Base-by-base conservation (phyloP, 2,329 filamentous ascomycete species). In the Xylaria sp. region DNA sequence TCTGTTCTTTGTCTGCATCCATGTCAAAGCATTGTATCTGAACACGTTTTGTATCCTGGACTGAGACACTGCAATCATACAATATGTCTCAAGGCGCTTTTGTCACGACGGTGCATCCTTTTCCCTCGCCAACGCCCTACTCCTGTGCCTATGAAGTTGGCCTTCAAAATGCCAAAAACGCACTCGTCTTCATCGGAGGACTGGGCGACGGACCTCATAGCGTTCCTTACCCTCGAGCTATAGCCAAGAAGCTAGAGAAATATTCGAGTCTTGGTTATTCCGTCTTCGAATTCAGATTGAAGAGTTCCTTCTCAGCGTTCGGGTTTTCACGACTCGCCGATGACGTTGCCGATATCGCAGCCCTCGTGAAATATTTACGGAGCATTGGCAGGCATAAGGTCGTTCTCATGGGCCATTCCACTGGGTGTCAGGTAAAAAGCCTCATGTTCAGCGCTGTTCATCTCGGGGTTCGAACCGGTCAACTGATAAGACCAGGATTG, bases 201-300 rank as follows among this genome's bases (percentile, higher is more conserved):
- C 80, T 92, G 13, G 81, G 80, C 44, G 89, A 91, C 71, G 87
- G 87, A 1, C 83, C 88, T 60, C 83, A 88, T 63, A 86, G 84
- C 0, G 80, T 88, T 7, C 75, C 79, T 0, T 90, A 88, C 61
- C 75, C 79, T 52, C 76, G 78, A 4, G 69, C 71, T 1, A 72
- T 85, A 58, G 79, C 81, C 11, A 70, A 72, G 46, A 71, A 72
- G 53, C 70, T 84, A 3, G 75, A 76, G 62, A 60, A 72, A 4
- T 63, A 72, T 5, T 62, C 69, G 1, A 71, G 74, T 9, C 68
- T 79, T 35, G 69, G 71, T 63, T 85, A 80, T 67, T 82, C 82
- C 0, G 71, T 85, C 46, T 84, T 85, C 65, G 82, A 86, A 65
- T 75, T 82, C 44, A 78, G 82, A 35, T 74, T 85, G 70, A 74